Percentiles rank a stretch among this genome's conserved stretches.
Evolutionary conservation across 139 green algal species (phyloP).

Genomic region (Chlorella sorokiniana): DNA sequence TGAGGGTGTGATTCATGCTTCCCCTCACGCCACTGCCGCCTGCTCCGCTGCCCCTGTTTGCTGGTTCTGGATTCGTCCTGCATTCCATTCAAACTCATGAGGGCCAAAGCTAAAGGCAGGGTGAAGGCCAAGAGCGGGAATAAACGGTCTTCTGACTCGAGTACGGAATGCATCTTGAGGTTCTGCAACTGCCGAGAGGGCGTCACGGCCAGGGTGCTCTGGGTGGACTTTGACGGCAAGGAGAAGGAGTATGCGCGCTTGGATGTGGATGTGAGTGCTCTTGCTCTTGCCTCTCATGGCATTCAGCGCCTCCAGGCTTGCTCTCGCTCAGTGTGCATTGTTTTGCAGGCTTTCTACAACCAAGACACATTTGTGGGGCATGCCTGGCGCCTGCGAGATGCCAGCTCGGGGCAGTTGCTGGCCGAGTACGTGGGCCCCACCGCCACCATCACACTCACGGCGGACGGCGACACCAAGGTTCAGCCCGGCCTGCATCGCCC

Average conservation of each 20-base stretch:
- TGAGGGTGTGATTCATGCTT: too few species aligned
- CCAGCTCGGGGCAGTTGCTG: background rate
- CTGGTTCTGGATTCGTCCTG: too few species aligned
- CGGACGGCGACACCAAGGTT: slow-evolving; percentile 1
- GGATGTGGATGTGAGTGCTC: background rate
- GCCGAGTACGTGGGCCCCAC: slow-evolving; percentile 29
- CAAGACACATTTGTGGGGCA: slow-evolving; percentile 59
- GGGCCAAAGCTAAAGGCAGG: background rate
- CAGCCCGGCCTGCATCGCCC: slow-evolving; percentile 6
- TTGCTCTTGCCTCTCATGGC: background rate
- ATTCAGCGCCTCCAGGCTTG: background rate
- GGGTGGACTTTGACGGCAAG: slow-evolving; percentile 47
- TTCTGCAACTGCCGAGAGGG: background rate
- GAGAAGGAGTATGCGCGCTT: slow-evolving; percentile 29
- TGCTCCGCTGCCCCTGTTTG: too few species aligned
- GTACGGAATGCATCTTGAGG: background rate
- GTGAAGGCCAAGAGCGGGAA: background rate
- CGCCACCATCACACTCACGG: slow-evolving; percentile 43
- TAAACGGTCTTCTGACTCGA: background rate
- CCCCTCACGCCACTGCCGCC: too few species aligned
- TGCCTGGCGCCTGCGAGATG: slow-evolving; percentile 44
- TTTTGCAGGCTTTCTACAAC: background rate
- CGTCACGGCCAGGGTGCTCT: slow-evolving; percentile 33
- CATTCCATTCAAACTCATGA: too few species aligned
- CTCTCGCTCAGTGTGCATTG: background rate